Percentiles rank a stretch among this genome's conserved stretches.
Conservation (phyloP, 148 eudicot species). For the Chenopodium berlandieri region DNA sequence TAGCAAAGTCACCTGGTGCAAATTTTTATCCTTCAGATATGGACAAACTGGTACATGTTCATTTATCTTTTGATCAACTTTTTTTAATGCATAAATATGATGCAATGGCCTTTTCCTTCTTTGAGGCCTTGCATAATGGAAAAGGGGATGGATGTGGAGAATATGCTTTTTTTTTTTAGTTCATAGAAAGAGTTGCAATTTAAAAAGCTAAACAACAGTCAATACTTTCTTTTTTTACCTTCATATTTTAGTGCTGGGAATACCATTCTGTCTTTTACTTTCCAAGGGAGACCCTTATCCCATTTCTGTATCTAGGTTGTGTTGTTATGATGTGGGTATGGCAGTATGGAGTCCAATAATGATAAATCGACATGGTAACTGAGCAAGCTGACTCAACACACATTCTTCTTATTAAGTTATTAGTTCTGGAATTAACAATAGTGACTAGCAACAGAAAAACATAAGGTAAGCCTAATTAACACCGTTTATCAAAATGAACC, state of each 20-base stretch:
- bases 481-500: background rate
- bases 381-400: background rate
- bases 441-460: background rate
- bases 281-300: background rate
- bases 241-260: background rate
- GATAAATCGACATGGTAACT: background rate
- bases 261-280: background rate
- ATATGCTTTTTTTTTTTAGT: too few species aligned
- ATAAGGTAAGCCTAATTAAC: background rate
- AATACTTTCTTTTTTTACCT: too few species aligned
- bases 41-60: constrained; percentile 69
- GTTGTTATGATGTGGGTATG: background rate
- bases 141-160: background rate
- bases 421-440: background rate
- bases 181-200: background rate
- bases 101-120: background rate
- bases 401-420: background rate
- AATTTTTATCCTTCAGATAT: constrained; percentile 92
- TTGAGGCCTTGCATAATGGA: background rate
- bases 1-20: constrained; percentile 73
- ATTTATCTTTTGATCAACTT: background rate
- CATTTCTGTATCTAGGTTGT: background rate
- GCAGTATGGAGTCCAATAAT: background rate
- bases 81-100: background rate
- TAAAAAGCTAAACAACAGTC: background rate